phyloP scores from a whole-genome alignment of 805 yeast species.

The Starmera dryadoides region DNA sequence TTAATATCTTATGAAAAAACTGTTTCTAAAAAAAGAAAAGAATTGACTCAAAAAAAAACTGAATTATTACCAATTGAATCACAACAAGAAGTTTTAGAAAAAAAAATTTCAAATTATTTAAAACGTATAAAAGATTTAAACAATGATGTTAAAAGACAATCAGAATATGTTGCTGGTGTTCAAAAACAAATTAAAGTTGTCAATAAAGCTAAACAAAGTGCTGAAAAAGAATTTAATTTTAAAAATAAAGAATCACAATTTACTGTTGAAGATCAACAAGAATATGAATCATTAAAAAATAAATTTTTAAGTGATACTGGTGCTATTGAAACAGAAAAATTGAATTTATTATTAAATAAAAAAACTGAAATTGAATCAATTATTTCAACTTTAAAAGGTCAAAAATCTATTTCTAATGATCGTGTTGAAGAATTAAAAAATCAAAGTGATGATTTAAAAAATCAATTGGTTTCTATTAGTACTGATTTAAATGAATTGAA shows the following conservation, averaged over 20 bases:
- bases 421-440: slow-evolving; percentile 27
- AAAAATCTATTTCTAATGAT: slow-evolving; percentile 26
- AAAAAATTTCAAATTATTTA: slow-evolving; percentile 39
- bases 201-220: slow-evolving; percentile 29
- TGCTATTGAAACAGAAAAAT: slow-evolving; percentile 43
- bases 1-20: slow-evolving; percentile 32
- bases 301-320: slow-evolving; percentile 52
- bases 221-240: slow-evolving; percentile 27
- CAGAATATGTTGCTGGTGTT: slow-evolving; percentile 30
- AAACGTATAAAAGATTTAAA: slow-evolving; percentile 42
- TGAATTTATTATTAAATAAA: slow-evolving; percentile 34
- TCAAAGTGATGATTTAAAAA: slow-evolving; percentile 23
- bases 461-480: slow-evolving; percentile 15
- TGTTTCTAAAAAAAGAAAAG: slow-evolving; percentile 27
- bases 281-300: slow-evolving; percentile 53
- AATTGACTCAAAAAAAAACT: slow-evolving; percentile 32
- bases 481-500: slow-evolving; percentile 23
- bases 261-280: slow-evolving; percentile 42
- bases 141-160: slow-evolving; percentile 48
- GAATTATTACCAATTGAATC: slow-evolving; percentile 57
- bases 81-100: slow-evolving; percentile 38
- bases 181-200: slow-evolving; percentile 42
- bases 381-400: slow-evolving; percentile 28
- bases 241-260: slow-evolving; percentile 29
- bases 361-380: slow-evolving; percentile 35